phyloP scores from a whole-genome alignment of 306 rosid species.

The Comarum palustre region DNA sequence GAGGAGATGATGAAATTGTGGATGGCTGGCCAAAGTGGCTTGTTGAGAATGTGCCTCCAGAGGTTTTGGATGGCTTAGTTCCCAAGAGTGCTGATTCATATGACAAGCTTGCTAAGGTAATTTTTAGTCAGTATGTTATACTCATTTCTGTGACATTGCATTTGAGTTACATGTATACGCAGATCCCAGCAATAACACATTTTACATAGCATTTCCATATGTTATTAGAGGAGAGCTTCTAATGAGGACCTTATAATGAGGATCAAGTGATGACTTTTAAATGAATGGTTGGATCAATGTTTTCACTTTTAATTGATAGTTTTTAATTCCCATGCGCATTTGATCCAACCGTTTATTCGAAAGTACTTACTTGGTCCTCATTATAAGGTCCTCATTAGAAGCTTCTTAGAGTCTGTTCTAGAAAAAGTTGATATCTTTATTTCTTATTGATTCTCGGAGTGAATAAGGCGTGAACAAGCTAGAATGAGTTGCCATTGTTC shows the following conservation, averaged over 20 bases:
- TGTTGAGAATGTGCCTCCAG: constrained; percentile 46
- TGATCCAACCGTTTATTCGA: no score
- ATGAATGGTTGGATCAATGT: no score
- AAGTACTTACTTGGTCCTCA: no score
- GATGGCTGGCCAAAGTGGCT: constrained; percentile 76
- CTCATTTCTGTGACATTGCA: neutral
- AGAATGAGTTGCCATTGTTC: neutral
- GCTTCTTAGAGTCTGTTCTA: neutral
- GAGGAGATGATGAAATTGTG: constrained; percentile 41
- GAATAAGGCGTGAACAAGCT: neutral
- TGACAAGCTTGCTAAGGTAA: constrained; percentile 64
- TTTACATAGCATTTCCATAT: neutral
- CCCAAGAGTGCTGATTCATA: constrained; percentile 66
- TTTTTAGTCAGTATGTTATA: neutral
- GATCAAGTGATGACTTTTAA: no score
- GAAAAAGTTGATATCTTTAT: neutral
- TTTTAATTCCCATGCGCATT: no score
- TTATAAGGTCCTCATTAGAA: no score
- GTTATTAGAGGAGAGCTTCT: no score
- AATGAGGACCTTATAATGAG: no score
- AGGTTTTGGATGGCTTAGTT: constrained; percentile 44
- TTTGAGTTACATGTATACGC: neutral
- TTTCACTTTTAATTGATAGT: no score
- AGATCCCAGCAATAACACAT: neutral
- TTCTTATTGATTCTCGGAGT: neutral